Conservation (phyloP, 371 early-diverging fungal genomes). For the Nematocida sp. region DNA sequence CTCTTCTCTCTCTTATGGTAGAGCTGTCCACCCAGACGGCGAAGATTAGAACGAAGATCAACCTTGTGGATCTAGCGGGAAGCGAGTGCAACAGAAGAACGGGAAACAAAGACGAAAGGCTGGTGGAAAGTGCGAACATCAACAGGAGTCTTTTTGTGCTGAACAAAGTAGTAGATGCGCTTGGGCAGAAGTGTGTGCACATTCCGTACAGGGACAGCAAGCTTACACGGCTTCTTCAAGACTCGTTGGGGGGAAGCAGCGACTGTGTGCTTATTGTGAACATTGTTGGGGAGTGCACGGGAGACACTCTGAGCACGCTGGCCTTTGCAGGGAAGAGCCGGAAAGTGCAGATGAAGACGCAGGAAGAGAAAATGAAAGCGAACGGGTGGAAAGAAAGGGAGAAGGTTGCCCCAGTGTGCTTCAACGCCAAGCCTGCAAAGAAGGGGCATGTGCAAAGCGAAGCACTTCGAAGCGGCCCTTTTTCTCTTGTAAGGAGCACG, state of each 20-base stretch:
- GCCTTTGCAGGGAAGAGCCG: slow-evolving; percentile 70
- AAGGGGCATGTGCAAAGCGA: slow-evolving; percentile 6
- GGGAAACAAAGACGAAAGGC: slow-evolving; percentile 67
- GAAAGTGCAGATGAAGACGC: slow-evolving; percentile 61
- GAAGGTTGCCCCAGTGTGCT: not conserved
- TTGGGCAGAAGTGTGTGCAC: slow-evolving; percentile 67
- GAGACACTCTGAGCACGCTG: slow-evolving; percentile 66
- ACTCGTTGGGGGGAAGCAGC: slow-evolving; percentile 90
- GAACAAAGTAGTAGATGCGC: slow-evolving; percentile 70
- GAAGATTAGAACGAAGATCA: slow-evolving; percentile 65
- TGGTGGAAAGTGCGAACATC: slow-evolving; percentile 70
- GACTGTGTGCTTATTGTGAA: slow-evolving; percentile 70
- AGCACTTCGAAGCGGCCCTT: not conserved
- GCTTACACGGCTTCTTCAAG: slow-evolving; percentile 90
- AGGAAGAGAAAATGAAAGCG: slow-evolving; percentile 6
- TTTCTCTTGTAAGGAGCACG: not conserved
- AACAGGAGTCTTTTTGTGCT: slow-evolving; percentile 71
- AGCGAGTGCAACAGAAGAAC: slow-evolving; percentile 71
- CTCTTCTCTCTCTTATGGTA: not conserved
- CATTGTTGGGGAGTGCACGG: slow-evolving; percentile 63
- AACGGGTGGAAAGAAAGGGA: slow-evolving; percentile 15
- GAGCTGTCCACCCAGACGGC: slow-evolving; percentile 1
- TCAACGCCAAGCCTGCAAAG: not conserved
- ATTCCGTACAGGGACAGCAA: slow-evolving; percentile 93
- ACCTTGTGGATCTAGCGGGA: slow-evolving; percentile 71